Percentiles rank a stretch among this genome's conserved stretches.
phyloP scores from a whole-genome alignment of 2,329 filamentous ascomycete species.

The Diaporthe caulivora region DNA sequence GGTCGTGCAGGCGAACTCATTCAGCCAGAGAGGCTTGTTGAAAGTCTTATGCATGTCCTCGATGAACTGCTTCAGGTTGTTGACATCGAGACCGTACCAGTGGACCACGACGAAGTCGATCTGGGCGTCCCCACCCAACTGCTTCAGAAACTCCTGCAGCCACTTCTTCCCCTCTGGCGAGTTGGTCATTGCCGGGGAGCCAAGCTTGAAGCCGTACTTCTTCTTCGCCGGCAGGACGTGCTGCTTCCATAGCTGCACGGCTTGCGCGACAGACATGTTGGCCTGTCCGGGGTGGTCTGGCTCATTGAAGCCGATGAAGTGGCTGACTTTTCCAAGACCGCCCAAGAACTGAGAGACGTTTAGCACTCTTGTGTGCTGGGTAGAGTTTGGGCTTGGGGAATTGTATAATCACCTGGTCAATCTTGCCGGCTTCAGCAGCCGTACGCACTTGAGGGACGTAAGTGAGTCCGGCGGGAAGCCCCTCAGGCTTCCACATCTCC shows the following conservation, averaged over 20 bases:
- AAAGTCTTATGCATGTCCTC: slow-evolving; percentile 33
- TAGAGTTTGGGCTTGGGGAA: neutral
- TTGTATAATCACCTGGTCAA: slow-evolving; percentile 22
- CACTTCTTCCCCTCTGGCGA: slow-evolving; percentile 30
- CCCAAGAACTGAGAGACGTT: slow-evolving; percentile 5
- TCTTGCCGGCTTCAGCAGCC: slow-evolving; percentile 25
- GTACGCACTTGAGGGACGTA: slow-evolving; percentile 35
- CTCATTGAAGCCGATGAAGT: slow-evolving; percentile 36
- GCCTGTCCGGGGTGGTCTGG: slow-evolving; percentile 30
- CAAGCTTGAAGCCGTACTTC: slow-evolving; percentile 34
- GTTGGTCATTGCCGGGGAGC: slow-evolving; percentile 32
- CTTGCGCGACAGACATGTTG: slow-evolving; percentile 23
- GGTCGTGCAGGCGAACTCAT: slow-evolving; percentile 35
- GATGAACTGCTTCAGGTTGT: slow-evolving; percentile 24
- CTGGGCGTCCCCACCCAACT: slow-evolving; percentile 15
- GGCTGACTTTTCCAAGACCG: slow-evolving; percentile 26
- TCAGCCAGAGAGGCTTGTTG: slow-evolving; percentile 34
- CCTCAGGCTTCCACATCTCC: slow-evolving; percentile 37
- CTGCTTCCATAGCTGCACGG: slow-evolving; percentile 33
- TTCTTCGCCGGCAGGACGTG: slow-evolving; percentile 34
- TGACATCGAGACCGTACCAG: slow-evolving; percentile 33
- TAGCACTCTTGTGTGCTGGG: neutral
- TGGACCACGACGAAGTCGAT: slow-evolving; percentile 35
- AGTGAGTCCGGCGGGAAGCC: slow-evolving; percentile 23
- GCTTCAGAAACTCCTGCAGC: slow-evolving; percentile 27